Evolutionary conservation across 192 early-diverging fungal genomes (phyloP), one percentile per base, ranked within the genome.

Genomic region (Coemansia sp.): DNA sequence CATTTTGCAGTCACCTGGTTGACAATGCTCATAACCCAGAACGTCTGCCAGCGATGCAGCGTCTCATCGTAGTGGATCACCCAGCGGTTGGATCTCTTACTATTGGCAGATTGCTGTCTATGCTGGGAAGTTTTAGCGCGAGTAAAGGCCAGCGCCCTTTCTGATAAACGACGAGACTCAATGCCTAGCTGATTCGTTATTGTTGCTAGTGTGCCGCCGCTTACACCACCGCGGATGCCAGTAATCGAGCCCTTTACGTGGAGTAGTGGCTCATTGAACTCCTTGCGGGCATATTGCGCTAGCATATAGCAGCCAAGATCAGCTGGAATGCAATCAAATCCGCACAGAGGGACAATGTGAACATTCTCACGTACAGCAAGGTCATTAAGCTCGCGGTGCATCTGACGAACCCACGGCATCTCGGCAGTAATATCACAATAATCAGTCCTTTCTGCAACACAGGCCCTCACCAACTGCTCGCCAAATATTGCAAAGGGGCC

Each of bases 391-490:
- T 85, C 78, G 54, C 85, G 64, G 56, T 90, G 86, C 62, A 94
- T 85, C 9, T 83, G 58, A 44, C 82, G 73, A 19, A 87, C 77
- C 80, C 88, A 92, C 7, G 68, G 73, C 27, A 83, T 71, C 60
- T 96, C 94, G 41, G 93, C 95, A n/a, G 93, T 94, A 9, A 88
- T 90, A 62, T 98, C 95, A 30, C 93, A 82, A 67, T 96, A 98
- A 67, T 98, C 87, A 0, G 94, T 93, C 10, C 24, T 58, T 12
- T 65, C 69, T 10, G 62, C 58, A 7, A 81, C 78, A 14, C 78
- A 81, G 10, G 74, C 78, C 10, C 67, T 59, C 31, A 81, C 67
- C 2, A 95, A 65, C 10, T 86, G 83, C 21, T 83, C 81, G 41
- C 93, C 93, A 58, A 93, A 85, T 31, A 85, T 58, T 4, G 81